A percentile compares a stretch with the other conserved stretches of the same genome.
These are phyloP conservation scores for Claviceps sp. DNA, from an alignment of 2,329 filamentous ascomycete genomes.

Conservation along the genomic window DNA sequence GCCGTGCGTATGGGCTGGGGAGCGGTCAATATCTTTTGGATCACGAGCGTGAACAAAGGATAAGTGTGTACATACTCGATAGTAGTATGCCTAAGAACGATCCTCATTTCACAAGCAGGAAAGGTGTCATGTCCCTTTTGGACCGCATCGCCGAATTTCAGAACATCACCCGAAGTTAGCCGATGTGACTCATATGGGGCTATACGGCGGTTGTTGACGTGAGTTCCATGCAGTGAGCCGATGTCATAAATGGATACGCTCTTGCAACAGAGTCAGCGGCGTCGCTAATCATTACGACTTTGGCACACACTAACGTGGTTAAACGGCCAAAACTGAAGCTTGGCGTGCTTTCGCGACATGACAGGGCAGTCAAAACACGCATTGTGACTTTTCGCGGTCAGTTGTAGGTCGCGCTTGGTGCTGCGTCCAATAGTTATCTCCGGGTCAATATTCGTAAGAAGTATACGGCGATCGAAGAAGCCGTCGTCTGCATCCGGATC, in stretches of 20 bases:
- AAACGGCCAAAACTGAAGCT: constrained; percentile 30
- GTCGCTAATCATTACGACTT: neutral
- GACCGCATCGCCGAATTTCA: constrained; percentile 24
- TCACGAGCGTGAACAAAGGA: neutral
- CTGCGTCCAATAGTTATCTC: constrained; percentile 28
- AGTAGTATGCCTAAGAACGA: constrained; percentile 17
- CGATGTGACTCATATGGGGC: constrained; percentile 5
- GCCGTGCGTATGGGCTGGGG: constrained; percentile 14
- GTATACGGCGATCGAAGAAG: constrained; percentile 16
- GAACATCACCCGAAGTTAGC: constrained; percentile 16
- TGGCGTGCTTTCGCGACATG: constrained; percentile 56
- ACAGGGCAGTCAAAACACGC: constrained; percentile 58
- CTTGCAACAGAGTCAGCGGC: constrained; percentile 19
- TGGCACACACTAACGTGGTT: constrained; percentile 24
- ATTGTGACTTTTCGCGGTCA: constrained; percentile 34
- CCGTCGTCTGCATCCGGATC: constrained; percentile 10
- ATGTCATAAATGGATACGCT: constrained; percentile 30
- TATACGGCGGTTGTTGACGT: constrained; percentile 22
- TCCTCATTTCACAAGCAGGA: constrained; percentile 24
- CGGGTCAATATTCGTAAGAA: constrained; percentile 18
- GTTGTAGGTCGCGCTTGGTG: constrained; percentile 24
- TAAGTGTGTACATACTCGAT: constrained; percentile 10
- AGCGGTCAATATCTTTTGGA: neutral
- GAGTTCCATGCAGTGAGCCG: constrained; percentile 41
- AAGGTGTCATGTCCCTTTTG: constrained; percentile 21